Base-by-base conservation (phyloP, 768 basidiomycete species). In the Tubosaeta sp. region DNA sequence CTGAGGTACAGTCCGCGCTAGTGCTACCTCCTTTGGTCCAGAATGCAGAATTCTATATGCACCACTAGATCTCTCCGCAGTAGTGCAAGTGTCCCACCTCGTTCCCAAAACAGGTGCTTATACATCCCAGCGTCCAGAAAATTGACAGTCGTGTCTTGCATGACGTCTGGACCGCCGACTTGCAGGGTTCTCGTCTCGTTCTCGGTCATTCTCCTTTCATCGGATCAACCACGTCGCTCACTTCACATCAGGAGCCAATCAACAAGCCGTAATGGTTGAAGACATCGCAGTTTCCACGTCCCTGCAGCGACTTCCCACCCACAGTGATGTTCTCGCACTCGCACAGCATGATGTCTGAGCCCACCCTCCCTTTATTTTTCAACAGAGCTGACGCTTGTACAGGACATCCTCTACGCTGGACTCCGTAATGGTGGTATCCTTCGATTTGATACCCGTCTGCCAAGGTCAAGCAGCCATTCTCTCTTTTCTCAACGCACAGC, bases 311-410 rank as follows among this genome's bases (percentile, higher is more conserved):
- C 62, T 88, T 10, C 65, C 73, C 26, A 85, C 84, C 3, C 57
- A 72, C 17, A 86, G 84, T 48, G 85, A 87, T 59, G 81, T 86
- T 0, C 80, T 88, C 56, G 66, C 85, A 3, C 67, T 86, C n/a
- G 64, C 72, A 43, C 82, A 82, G 58, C 63, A 72, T 43, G 67
- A 76, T 46, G 85, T 85, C 38, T 6, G 73, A 60, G 9, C 31
- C 35, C 7, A 0, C 26, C 9, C 25, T 48, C 16, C 25, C 22
- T 25, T 19, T 11, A 8, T 26, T 19, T 22, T 17, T 29, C 52
- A 6, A 39, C 43, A 0, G 12, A 14, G 29, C 7, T 38, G 38
- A 58, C 31, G 2, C 54, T 47, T 29, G 51, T 34, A 9, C 54
- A 85, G 83, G 67, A 74, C 46, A 58, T 76, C 6, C 65, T 85